Evolutionary conservation across 1,284 basidiomycete genomes (phyloP), one percentile per base, ranked within the genome.

Genomic region (Agroathelia rolfsii): DNA sequence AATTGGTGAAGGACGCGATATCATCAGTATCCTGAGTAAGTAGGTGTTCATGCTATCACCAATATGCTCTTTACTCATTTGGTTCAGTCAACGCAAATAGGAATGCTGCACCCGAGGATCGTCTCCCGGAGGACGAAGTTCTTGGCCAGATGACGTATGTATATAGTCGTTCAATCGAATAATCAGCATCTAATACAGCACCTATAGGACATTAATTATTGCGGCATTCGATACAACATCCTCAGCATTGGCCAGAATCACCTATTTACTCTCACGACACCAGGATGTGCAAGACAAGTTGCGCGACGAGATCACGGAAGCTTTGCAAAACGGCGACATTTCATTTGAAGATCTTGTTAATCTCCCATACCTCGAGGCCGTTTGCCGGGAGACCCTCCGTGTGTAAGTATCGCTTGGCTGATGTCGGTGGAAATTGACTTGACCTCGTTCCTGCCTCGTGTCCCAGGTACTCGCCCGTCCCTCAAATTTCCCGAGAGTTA

Each of bases 21-120:
- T 70, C 28, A 54, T 70, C 32, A 69, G 62, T 35, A 55, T 62
- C 31, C 44, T 70, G 8, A 50, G 65, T 64, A 40, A 17, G 59
- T 50, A 26, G 15, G 41, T 38, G 13, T 19, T 21, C 14, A 6
- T 29, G 14, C 17, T 3, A 15, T 15, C 17, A 11, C n/a, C 10
- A 5, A 9, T 12, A 21, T 8, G 16, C 11, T n/a, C 3, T 5
- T 14, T 3, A 27, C 22, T 22, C 28, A 9, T 20, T 18, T 28
- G 22, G 44, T 14, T 44, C 40, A 45, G 52, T 55, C 3, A 43
- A 37, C 22, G 53, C 45, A 17, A 53, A 53, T 32, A 42, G 42
- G 36, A 23, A 38, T 3, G 47, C 52, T 5, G 37, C 42, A 2
- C 42, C 44, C 9, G 42, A 44, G 10, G 46, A 47, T 15, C 24